Evolutionary conservation across 2,329 filamentous ascomycete genomes (phyloP), one percentile per base, ranked within the genome.

Genomic region (Didymella exigua): DNA sequence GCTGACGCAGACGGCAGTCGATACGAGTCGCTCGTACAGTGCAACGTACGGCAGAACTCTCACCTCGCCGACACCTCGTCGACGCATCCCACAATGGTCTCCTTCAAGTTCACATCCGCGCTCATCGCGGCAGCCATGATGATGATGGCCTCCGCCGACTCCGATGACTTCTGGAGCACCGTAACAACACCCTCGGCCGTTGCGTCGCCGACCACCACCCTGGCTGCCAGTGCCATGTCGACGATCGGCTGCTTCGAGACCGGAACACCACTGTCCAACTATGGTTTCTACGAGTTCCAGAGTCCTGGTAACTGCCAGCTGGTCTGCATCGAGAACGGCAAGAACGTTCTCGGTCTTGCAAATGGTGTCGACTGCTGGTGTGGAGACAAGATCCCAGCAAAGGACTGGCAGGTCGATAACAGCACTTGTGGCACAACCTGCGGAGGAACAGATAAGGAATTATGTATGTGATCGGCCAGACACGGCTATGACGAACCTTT

Each of bases 331-430:
- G 65, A 75, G 2, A 67, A 75, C 0, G 66, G 78, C 7, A 79
- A 82, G 30, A 62, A 81, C 1, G 88, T 91, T 7, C 84, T 87
- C 66, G 90, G 81, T 27, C 76, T 90, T 38, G 84, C 81, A 7
- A 80, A 81, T 16, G 84, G 84, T 14, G 78, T 80, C 16, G 75
- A 85, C 60, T 96, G 92, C 76, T 90, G 81, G 67, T 96, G 92
- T 68, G 92, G 91, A 55, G 77, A 85, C 59, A 75, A 80, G 54
- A 81, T 93, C 42, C 92, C 92, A 0, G 79, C 86, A 14, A 61
- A 68, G 42, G 77, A 77, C 14, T 77, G 78, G 34, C 70, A 86
- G 56, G 82, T 85, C 6, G 77, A 81, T 38, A 82, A 88, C 67
- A 71, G 71, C 7, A 76, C 85, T 14, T 96, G 92, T 77, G 79